These are phyloP conservation scores for Kodamaea kakaduensis DNA, from an alignment of 805 yeast genomes.

Conservation along the genomic window DNA sequence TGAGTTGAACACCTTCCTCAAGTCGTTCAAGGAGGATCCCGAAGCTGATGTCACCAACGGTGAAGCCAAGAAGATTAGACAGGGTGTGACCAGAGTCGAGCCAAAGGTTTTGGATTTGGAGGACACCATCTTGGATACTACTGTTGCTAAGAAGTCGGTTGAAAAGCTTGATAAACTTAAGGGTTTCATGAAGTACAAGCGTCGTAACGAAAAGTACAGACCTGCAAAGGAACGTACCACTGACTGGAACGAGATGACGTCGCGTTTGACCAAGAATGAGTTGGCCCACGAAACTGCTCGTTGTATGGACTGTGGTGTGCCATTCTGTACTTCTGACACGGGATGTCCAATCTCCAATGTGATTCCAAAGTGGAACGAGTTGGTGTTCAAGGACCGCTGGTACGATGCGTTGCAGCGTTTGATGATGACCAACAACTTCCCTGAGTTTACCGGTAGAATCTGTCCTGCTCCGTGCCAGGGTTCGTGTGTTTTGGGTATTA, in stretches of 20 bases:
- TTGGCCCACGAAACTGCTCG: conserved; percentile 90
- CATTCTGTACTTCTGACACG: conserved; percentile 96
- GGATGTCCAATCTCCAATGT: conserved; percentile 98
- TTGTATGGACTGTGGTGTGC: conserved; percentile 99
- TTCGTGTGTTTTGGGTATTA: conserved; percentile 87
- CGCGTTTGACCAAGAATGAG: conserved; percentile 79
- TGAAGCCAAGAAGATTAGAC: conserved; percentile 61
- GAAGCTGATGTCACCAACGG: conserved; percentile 87
- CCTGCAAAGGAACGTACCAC: conserved; percentile 66
- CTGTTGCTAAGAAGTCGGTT: conserved; percentile 58
- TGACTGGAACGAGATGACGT: conserved; percentile 91
- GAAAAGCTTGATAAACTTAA: conserved; percentile 70
- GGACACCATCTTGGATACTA: conserved; percentile 74
- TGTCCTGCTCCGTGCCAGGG: conserved; percentile 99
- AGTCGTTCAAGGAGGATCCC: conserved; percentile 74
- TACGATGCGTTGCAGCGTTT: conserved; percentile 86
- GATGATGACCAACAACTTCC: conserved; percentile 96
- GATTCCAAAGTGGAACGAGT: conserved; percentile 97
- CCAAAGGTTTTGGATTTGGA: conserved; percentile 88
- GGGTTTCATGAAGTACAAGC: conserved; percentile 92
- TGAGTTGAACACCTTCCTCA: conserved; percentile 63
- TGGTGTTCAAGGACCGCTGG: conserved; percentile 94
- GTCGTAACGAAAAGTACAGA: conserved; percentile 85
- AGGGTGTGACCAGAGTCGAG: conserved; percentile 50
- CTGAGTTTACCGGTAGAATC: conserved; percentile 96